Evolutionary conservation across 2,329 filamentous ascomycete species (phyloP).

Genomic region (Hymenoscyphus albidus): DNA sequence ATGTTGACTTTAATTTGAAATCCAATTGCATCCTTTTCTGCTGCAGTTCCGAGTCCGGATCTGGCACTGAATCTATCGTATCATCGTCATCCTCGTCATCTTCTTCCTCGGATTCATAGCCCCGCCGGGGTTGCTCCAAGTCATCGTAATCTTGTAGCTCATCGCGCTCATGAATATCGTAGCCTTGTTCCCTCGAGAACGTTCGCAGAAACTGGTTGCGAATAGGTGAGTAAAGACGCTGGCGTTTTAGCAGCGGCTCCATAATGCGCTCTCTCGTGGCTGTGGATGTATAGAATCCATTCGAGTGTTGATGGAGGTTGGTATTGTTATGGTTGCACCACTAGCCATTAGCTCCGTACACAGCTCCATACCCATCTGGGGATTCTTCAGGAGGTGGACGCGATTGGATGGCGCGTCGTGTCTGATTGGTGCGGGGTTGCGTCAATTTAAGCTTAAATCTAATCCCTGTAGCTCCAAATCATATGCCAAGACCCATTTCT

Average conservation of each 20-base stretch:
- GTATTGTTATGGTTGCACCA: neutral
- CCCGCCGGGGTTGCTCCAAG: conserved; percentile 5
- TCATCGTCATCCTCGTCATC: conserved; percentile 16
- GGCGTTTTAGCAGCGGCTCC: conserved; percentile 59
- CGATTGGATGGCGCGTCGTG: neutral
- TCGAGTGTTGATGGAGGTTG: neutral
- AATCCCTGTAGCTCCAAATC: neutral
- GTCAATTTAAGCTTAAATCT: conserved; percentile 9
- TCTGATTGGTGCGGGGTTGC: conserved; percentile 10
- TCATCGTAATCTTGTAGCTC: conserved; percentile 8
- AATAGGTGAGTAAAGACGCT: conserved; percentile 46
- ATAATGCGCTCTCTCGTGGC: conserved; percentile 37
- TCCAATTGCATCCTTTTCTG: conserved; percentile 61
- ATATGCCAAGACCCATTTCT: neutral
- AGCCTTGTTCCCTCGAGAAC: conserved; percentile 19
- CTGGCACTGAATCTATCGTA: conserved; percentile 34
- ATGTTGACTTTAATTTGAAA: conserved; percentile 71
- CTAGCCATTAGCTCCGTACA: neutral
- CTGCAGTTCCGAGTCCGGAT: conserved; percentile 55
- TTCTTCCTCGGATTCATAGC: conserved; percentile 14
- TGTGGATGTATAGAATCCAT: conserved; percentile 3
- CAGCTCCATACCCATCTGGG: neutral
- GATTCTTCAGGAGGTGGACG: neutral
- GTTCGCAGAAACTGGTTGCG: conserved; percentile 19
- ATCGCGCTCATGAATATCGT: conserved; percentile 15